A percentile compares a stretch with the other conserved stretches of the same genome.
Conservation (phyloP, 140 eudicot species). For the Stevia rebaudiana region DNA sequence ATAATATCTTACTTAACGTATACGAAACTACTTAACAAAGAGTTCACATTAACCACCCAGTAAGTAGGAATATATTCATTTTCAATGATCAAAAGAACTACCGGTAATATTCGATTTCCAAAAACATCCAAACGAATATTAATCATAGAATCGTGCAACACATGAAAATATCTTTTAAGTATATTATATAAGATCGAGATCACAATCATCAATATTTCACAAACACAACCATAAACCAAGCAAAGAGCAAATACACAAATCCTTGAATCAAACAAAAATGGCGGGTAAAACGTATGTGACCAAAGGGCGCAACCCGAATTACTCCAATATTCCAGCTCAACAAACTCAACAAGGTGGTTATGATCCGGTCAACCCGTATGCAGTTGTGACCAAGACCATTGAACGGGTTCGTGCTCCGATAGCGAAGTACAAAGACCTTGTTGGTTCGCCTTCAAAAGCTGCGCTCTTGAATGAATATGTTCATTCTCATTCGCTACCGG, state of each 20-base stretch:
- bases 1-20: neutral
- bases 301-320: slow-evolving; percentile 29
- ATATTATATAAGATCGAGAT: slow-evolving; percentile 12
- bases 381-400: slow-evolving; percentile 19
- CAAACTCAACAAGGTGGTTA: slow-evolving; percentile 11
- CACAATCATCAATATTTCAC: neutral
- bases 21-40: neutral
- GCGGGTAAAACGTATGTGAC: slow-evolving; percentile 17
- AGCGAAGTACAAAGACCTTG: slow-evolving; percentile 6
- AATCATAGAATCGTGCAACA: slow-evolving; percentile 4
- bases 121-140: slow-evolving; percentile 20
- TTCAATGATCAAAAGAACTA: slow-evolving; percentile 7
- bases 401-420: slow-evolving; percentile 14
- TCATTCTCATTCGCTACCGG: slow-evolving; percentile 16
- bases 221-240: slow-evolving; percentile 8
- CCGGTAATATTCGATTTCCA: slow-evolving; percentile 6
- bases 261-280: slow-evolving; percentile 14
- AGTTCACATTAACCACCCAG: neutral
- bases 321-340: slow-evolving; percentile 19
- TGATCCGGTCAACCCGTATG: slow-evolving; percentile 17
- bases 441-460: slow-evolving; percentile 26
- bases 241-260: neutral
- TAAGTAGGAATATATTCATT: slow-evolving; percentile 29
- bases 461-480: slow-evolving; percentile 31
- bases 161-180: slow-evolving; percentile 15